phyloP scores from a whole-genome alignment of 805 yeast species.

The Ogataea neopini region DNA sequence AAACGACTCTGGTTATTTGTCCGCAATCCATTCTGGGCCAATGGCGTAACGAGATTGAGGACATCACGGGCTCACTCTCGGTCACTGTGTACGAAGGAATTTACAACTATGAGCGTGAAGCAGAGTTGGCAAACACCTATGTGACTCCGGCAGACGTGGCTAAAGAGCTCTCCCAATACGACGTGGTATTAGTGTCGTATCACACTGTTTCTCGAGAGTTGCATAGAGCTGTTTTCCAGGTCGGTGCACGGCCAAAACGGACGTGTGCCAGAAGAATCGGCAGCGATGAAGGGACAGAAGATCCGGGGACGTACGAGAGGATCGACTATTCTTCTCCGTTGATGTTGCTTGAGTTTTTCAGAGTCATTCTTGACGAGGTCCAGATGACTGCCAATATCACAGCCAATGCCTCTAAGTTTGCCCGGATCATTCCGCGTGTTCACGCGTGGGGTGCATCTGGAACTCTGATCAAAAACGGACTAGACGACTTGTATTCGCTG shows the following conservation, averaged over 20 bases:
- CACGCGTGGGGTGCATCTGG: slow-evolving; percentile 99
- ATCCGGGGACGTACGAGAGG: slow-evolving; percentile 28
- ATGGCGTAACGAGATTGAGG: slow-evolving; percentile 76
- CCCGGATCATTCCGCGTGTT: slow-evolving; percentile 73
- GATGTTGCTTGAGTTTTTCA: slow-evolving; percentile 80
- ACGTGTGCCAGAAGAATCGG: slow-evolving; percentile 35
- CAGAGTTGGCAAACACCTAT: slow-evolving; percentile 28
- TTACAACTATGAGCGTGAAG: slow-evolving; percentile 33
- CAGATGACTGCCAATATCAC: slow-evolving; percentile 82
- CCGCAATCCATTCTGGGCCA: slow-evolving; percentile 84
- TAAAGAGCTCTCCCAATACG: slow-evolving; percentile 57
- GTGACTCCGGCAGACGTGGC: slow-evolving; percentile 43
- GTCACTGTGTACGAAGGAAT: slow-evolving; percentile 68
- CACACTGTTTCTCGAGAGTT: slow-evolving; percentile 69
- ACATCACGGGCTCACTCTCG: slow-evolving; percentile 57
- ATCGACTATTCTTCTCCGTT: slow-evolving; percentile 78
- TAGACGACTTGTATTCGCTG: slow-evolving; percentile 70
- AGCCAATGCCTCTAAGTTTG: slow-evolving; percentile 77
- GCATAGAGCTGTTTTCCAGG: slow-evolving; percentile 74
- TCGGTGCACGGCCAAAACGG: slow-evolving; percentile 52
- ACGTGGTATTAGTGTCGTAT: slow-evolving; percentile 82
- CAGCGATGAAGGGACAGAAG: slow-evolving; percentile 6
- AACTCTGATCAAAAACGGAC: slow-evolving; percentile 74
- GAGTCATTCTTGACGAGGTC: slow-evolving; percentile 90
- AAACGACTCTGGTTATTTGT: slow-evolving; percentile 79